Evolutionary conservation across 2,329 filamentous ascomycete genomes (phyloP).

Genomic region (Ascochyta clinopodiicola): DNA sequence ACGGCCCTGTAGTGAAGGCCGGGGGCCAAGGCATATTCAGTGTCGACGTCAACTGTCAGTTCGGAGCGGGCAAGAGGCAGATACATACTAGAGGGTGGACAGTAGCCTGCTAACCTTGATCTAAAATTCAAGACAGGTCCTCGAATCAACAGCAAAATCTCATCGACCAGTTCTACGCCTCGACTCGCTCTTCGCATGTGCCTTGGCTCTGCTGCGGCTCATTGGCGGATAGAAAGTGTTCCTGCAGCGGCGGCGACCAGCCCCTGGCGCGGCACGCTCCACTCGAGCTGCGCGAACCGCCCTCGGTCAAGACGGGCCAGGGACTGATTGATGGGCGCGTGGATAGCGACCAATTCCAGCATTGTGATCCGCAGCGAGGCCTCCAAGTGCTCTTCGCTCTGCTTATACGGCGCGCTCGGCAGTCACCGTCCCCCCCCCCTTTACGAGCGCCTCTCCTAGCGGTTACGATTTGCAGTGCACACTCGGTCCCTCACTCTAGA

Average conservation of each 20-base stretch:
- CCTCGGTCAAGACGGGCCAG: constrained; percentile 16
- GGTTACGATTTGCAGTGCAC: constrained; percentile 29
- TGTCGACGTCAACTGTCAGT: constrained; percentile 11
- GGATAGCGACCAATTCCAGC: constrained; percentile 38
- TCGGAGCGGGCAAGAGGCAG: constrained; percentile 5
- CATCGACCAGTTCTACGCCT: constrained; percentile 1
- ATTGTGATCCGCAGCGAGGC: constrained; percentile 36
- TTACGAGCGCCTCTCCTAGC: constrained; percentile 33
- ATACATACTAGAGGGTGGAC: background rate
- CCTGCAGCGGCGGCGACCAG: constrained; percentile 29
- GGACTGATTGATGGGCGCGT: constrained; percentile 25
- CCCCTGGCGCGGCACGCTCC: constrained; percentile 32
- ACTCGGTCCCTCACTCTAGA: constrained; percentile 23
- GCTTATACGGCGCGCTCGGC: constrained; percentile 33
- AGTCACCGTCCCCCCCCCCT: constrained; percentile 34
- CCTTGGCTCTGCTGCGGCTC: constrained; percentile 4
- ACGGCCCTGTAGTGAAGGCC: constrained; percentile 12
- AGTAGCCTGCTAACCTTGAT: background rate
- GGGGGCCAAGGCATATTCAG: constrained; percentile 4
- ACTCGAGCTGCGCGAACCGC: constrained; percentile 33
- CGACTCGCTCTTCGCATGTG: background rate
- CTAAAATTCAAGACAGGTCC: constrained; percentile 1
- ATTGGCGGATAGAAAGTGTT: constrained; percentile 28
- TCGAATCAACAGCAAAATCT: constrained; percentile 7
- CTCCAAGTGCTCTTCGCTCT: constrained; percentile 30